Percentiles rank a stretch among this genome's conserved stretches.
Conservation (phyloP, 441 rosid genomes). For the Syzygium syzygioides region DNA sequence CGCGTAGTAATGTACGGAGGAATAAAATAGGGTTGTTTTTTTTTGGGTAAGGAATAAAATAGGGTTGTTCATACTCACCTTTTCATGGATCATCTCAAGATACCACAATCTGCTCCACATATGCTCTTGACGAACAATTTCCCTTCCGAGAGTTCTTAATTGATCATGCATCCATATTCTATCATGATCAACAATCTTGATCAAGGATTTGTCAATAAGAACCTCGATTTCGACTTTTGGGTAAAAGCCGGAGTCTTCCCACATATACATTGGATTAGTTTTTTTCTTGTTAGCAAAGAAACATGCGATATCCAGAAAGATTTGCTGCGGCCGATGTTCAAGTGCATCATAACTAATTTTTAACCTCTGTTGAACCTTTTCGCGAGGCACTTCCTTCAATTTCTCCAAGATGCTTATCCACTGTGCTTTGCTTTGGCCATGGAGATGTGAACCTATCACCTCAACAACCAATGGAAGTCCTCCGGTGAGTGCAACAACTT, state of each 20-base stretch:
- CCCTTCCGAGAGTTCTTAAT: too few species aligned
- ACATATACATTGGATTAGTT: not conserved
- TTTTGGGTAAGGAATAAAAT: too few species aligned
- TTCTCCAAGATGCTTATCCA: not conserved
- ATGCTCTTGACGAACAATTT: too few species aligned
- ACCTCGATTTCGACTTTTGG: not conserved
- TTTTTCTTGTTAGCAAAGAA: not conserved
- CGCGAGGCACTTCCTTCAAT: not conserved
- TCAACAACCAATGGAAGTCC: not conserved
- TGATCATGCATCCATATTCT: too few species aligned
- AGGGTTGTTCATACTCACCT: not conserved
- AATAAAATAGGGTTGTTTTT: too few species aligned
- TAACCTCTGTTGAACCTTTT: not conserved
- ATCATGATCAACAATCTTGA: not conserved
- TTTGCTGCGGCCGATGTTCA: not conserved
- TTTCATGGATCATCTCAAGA: not conserved
- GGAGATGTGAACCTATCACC: not conserved
- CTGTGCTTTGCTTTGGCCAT: not conserved
- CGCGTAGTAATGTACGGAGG: not conserved
- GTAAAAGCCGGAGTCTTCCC: not conserved
- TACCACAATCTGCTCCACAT: not conserved
- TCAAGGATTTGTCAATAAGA: not conserved
- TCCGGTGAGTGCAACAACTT: not conserved
- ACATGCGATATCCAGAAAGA: not conserved
- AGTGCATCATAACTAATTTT: not conserved